Base-by-base conservation (phyloP, 768 basidiomycete genomes). In the Pleurotus djamor region DNA sequence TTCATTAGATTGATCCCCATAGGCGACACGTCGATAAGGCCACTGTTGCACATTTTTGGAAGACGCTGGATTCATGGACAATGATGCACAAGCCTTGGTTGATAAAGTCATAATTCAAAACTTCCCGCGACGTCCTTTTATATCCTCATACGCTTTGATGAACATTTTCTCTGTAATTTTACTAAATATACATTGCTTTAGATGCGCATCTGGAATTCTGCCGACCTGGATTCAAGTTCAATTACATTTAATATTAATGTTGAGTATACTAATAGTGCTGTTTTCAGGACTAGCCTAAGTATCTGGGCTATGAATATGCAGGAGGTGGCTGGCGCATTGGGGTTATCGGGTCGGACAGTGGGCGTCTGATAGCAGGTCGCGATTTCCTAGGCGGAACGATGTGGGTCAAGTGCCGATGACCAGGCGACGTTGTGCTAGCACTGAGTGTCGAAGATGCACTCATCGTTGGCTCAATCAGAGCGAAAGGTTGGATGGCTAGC, bases 41-140 rank as follows among this genome's bases (percentile, higher is more conserved):
- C 13, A 88, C 92, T 3, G 95, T 98, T 0, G 95, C 94, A 2
- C 91, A 95, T 59, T 98, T 99, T 66, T 99, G 97, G 97, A 90
- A 94, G 67, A 84, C 83, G 17, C 76, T 98, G 17, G 96, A 98
- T 67, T 82, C 83, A 21, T 96, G 92, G 94, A 91, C 91, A 67
- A 72, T 82, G 63, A 67, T 79, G 7, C 88, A 94, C 70, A 95
- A 94, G 71, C 89, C 91, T 4, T 89, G 86, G 79, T 69, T 95
- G 52, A 81, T 89, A 70, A 77, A 72, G 48, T 58, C 60, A 21
- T 73, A 58, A 64, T 48, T n/a, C 4, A 1, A 4, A 9, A 41
- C 38, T 10, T 41, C 2, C 21, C 1, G 21, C 21, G 21, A 1
- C 3, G 1, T 41, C 38, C 4, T 4, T 10, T 41, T 9, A 9